Evolutionary conservation across 2,329 filamentous ascomycete genomes (phyloP).

Genomic region (Phaeophleospora eucalypticola): DNA sequence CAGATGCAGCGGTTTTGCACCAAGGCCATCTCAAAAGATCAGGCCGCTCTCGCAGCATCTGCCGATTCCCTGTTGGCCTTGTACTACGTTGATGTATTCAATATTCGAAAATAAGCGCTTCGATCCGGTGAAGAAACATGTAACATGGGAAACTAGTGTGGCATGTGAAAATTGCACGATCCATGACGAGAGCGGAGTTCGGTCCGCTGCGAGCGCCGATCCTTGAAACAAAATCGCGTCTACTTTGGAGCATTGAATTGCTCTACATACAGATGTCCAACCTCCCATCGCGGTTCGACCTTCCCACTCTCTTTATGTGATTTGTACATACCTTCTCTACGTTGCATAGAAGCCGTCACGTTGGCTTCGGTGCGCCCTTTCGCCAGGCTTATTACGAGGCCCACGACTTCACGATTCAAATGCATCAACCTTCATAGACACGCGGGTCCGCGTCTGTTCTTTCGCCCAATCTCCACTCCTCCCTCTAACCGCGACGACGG

Average conservation of each 20-base stretch:
- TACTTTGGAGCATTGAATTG: not conserved
- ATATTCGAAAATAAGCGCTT: too few species aligned
- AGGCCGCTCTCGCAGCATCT: too few species aligned
- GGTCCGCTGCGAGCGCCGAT: not conserved
- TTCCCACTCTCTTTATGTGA: not conserved
- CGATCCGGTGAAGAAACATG: too few species aligned
- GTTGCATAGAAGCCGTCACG: slow-evolving; percentile 7
- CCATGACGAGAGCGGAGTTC: not conserved
- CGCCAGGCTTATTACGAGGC: slow-evolving; percentile 17
- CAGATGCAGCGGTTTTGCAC: too few species aligned
- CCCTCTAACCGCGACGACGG: not conserved
- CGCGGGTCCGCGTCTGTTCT: not conserved
- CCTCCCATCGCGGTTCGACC: too few species aligned
- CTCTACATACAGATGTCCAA: too few species aligned
- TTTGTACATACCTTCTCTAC: not conserved
- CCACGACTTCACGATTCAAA: slow-evolving; percentile 15
- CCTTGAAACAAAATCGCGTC: not conserved
- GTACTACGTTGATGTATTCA: too few species aligned
- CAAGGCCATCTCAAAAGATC: too few species aligned
- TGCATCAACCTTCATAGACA: not conserved
- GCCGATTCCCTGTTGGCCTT: too few species aligned
- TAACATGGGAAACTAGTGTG: not conserved
- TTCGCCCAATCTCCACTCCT: slow-evolving; percentile 2
- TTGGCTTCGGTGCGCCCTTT: slow-evolving; percentile 15
- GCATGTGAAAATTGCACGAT: not conserved